A percentile compares a stretch with the other conserved stretches of the same genome.
These are phyloP conservation scores for Populus deltoides DNA, from an alignment of 345 rosid genomes.

Conservation along the genomic window DNA sequence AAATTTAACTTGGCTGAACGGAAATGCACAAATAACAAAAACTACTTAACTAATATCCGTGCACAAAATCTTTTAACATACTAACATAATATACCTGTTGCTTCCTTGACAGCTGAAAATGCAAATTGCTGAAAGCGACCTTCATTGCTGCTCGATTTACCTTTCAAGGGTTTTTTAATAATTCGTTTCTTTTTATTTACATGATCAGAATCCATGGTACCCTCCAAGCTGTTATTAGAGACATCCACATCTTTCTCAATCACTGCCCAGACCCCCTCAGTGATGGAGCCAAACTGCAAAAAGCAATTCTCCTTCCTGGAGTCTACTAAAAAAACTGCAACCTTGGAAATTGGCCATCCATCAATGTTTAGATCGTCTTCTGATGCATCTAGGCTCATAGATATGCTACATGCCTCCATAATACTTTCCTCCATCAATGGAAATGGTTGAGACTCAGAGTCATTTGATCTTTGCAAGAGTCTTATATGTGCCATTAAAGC, in stretches of 20 bases:
- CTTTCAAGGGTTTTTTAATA: constrained; percentile 21
- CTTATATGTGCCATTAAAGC: constrained; percentile 46
- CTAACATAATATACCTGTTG: constrained; percentile 35
- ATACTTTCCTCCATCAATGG: constrained; percentile 51
- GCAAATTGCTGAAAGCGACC: constrained; percentile 45
- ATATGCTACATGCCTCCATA: constrained; percentile 67
- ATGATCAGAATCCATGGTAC: constrained; percentile 13
- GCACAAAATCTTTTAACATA: not conserved
- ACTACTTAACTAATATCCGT: not conserved
- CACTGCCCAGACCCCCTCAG: constrained; percentile 72
- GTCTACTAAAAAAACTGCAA: constrained; percentile 62
- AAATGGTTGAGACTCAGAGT: constrained; percentile 35
- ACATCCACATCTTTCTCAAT: constrained; percentile 54
- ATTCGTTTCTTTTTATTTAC: constrained; percentile 36
- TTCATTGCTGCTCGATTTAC: constrained; percentile 35
- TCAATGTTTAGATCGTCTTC: constrained; percentile 36
- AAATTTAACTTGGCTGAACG: not conserved
- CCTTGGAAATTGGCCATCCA: constrained; percentile 56
- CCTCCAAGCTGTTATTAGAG: constrained; percentile 21
- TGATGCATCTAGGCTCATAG: constrained; percentile 46
- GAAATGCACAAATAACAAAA: not conserved
- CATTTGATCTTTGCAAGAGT: constrained; percentile 38
- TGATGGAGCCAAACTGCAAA: constrained; percentile 44
- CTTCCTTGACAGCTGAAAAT: constrained; percentile 59
- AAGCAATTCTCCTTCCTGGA: constrained; percentile 46